These are phyloP conservation scores for Apiospora sp. DNA, from an alignment of 2,329 filamentous ascomycete genomes.

Conservation along the genomic window DNA sequence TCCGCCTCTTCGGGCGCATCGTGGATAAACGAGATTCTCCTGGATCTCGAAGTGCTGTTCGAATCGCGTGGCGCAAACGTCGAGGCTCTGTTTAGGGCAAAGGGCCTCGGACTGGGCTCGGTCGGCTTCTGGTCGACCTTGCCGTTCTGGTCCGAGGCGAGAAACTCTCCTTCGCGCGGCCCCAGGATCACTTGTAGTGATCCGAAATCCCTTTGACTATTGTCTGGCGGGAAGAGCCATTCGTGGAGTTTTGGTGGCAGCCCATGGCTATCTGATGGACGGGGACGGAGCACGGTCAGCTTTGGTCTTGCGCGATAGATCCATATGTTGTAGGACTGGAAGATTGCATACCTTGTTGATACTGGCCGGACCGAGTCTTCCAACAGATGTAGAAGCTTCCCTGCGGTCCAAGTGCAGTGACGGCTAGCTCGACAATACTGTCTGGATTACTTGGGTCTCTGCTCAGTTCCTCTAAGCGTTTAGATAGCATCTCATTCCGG, in stretches of 20 bases:
- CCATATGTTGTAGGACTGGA: background rate
- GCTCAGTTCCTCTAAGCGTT: constrained; percentile 36
- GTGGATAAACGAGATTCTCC: constrained; percentile 25
- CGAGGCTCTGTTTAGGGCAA: constrained; percentile 30
- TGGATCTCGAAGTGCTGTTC: constrained; percentile 1
- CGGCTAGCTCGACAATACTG: constrained; percentile 41
- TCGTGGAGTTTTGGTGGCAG: constrained; percentile 37
- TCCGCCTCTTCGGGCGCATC: constrained; percentile 8
- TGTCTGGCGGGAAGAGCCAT: constrained; percentile 41
- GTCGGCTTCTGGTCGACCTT: constrained; percentile 37
- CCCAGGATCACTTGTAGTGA: constrained; percentile 41
- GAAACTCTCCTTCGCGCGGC: constrained; percentile 39
- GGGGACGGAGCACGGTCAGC: background rate
- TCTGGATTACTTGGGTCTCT: constrained; percentile 36
- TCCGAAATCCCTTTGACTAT: constrained; percentile 40
- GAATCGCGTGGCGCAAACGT: constrained; percentile 31
- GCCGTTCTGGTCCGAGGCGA: constrained; percentile 40
- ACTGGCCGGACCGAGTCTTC: constrained; percentile 40
- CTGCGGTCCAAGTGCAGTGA: constrained; percentile 41
- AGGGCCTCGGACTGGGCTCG: constrained; percentile 27
- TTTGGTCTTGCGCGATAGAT: background rate
- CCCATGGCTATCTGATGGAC: constrained; percentile 37
- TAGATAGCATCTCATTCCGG: constrained; percentile 37
- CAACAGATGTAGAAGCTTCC: constrained; percentile 44
- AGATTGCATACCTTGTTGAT: constrained; percentile 37